Percentiles rank a stretch among this genome's conserved stretches.
These are phyloP conservation scores for Scedosporium boydii DNA, from an alignment of 2,329 filamentous ascomycete species.

Conservation along the genomic window DNA sequence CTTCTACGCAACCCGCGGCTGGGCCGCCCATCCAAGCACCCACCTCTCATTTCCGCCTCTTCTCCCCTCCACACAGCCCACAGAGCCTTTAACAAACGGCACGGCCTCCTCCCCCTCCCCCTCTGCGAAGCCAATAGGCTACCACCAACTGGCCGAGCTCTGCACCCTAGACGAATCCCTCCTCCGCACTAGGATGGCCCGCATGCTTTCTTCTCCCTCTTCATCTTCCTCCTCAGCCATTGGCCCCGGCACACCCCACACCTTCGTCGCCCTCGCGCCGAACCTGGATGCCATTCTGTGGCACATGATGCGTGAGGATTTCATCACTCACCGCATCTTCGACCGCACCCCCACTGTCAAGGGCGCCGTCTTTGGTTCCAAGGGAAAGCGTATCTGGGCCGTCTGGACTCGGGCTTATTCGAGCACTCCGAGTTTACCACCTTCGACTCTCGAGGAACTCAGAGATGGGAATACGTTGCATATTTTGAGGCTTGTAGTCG, in stretches of 20 bases:
- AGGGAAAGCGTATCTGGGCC: conserved; percentile 53
- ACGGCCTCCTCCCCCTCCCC: conserved; percentile 14
- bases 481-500: conserved; percentile 59
- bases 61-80: conserved; percentile 10
- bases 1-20: conserved; percentile 72
- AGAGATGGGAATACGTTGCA: conserved; percentile 58
- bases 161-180: conserved; percentile 55
- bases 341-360: conserved; percentile 47
- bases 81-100: conserved; percentile 14
- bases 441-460: conserved; percentile 27
- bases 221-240: conserved; percentile 9
- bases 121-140: conserved; percentile 36
- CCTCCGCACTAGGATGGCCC: conserved; percentile 43
- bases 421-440: conserved; percentile 19
- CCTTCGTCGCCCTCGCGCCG: conserved; percentile 34
- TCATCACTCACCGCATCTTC: conserved; percentile 57
- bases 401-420: conserved; percentile 63
- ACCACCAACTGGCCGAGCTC: conserved; percentile 50
- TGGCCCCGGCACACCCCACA: conserved; percentile 14
- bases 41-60: conserved; percentile 56
- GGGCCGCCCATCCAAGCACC: conserved; percentile 63
- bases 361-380: conserved; percentile 54
- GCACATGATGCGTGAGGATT: conserved; percentile 76
- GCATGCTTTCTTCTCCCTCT: background rate
- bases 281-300: conserved; percentile 60